Evolutionary conservation across 305 asterid species (phyloP).

Genomic region (Salvia sclarea): DNA sequence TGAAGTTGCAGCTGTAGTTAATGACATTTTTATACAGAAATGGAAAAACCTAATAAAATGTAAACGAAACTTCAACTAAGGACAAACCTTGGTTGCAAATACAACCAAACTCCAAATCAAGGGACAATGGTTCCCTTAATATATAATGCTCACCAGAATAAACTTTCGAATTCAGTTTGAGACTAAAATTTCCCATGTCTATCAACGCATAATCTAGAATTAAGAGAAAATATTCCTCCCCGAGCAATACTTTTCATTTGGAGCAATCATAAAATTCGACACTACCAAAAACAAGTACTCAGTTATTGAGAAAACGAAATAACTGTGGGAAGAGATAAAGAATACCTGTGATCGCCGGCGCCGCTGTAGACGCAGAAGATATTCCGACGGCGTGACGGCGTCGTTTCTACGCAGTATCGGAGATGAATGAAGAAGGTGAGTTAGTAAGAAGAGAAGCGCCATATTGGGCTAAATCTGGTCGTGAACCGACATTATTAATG

Average conservation of each 20-base stretch:
- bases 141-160: slow-evolving; percentile 6
- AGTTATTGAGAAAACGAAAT: neutral
- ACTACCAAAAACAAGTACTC: neutral
- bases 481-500: neutral
- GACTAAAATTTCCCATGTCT: neutral
- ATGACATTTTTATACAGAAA: neutral
- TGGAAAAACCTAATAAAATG: neutral
- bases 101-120: neutral
- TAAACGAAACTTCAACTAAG: neutral
- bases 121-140: neutral
- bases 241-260: neutral
- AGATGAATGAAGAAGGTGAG: neutral
- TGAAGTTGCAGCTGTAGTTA: neutral
- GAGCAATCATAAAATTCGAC: neutral
- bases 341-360: slow-evolving; percentile 31
- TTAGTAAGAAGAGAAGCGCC: neutral
- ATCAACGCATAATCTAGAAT: neutral
- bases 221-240: too few species aligned
- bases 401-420: slow-evolving; percentile 28
- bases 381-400: slow-evolving; percentile 28
- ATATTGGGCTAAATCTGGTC: neutral
- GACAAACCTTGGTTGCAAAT: neutral
- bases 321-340: neutral
- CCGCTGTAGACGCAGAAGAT: slow-evolving; percentile 10
- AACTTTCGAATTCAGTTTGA: neutral